These are phyloP conservation scores for Moesziomyces sp. DNA, from an alignment of 1,284 basidiomycete species.

Conservation along the genomic window DNA sequence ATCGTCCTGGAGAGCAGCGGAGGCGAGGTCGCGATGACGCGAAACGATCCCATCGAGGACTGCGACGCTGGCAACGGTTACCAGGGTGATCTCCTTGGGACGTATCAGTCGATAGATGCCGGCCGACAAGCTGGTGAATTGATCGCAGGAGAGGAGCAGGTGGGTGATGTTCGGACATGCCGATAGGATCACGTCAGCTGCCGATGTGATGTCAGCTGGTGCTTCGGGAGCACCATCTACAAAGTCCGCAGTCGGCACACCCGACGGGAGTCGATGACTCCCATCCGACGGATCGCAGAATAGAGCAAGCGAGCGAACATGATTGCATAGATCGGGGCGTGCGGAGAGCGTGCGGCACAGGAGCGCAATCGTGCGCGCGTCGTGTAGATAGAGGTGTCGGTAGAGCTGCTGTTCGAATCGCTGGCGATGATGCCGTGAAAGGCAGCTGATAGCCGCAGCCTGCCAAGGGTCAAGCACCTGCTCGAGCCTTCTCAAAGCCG, in stretches of 20 bases:
- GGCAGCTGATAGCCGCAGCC: conserved; percentile 6
- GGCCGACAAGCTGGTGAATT: conserved; percentile 8
- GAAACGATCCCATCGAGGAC: conserved; percentile 33
- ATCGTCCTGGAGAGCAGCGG: conserved; percentile 30
- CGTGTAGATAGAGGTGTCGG: conserved; percentile 17
- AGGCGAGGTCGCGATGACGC: conserved; percentile 36
- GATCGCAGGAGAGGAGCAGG: conserved; percentile 24
- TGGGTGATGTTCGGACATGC: conserved; percentile 34
- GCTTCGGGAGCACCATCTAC: neutral
- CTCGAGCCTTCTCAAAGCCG: neutral
- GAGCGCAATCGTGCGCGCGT: neutral
- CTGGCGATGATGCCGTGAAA: conserved; percentile 20
- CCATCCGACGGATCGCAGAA: neutral
- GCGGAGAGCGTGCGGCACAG: conserved; percentile 15
- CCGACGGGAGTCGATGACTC: neutral
- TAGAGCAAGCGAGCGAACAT: conserved; percentile 22
- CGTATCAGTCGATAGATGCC: conserved; percentile 14
- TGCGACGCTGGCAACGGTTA: conserved; percentile 14
- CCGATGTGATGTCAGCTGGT: neutral
- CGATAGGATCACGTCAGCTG: conserved; percentile 20
- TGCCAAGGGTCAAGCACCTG: conserved; percentile 6
- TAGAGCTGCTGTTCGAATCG: conserved; percentile 26
- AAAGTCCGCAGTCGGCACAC: neutral
- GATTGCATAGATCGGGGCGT: conserved; percentile 5
- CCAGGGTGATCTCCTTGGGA: conserved; percentile 26